Evolutionary conservation across 495 filamentous ascomycete genomes (phyloP).

Genomic region (Elaphomyces granulatus): DNA sequence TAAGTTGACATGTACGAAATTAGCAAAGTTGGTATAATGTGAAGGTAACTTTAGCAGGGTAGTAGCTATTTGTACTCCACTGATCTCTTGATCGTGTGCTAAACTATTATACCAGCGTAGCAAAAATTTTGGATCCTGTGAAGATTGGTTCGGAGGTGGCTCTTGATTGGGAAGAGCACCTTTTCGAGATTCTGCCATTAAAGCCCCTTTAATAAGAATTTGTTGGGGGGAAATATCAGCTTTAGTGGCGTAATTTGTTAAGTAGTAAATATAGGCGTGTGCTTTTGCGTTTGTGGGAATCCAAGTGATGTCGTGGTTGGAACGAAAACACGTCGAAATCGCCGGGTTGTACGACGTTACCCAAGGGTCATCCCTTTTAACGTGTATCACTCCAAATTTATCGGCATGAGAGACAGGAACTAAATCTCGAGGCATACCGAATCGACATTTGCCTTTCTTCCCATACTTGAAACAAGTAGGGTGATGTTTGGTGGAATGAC

Average conservation of each 20-base stretch:
- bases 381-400: conserved; percentile 5
- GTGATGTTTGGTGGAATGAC: conserved; percentile 5
- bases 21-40: too few species aligned
- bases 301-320: conserved; percentile 11
- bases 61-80: too few species aligned
- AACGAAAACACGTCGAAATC: conserved; percentile 7
- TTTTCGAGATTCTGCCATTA: conserved; percentile 4
- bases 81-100: too few species aligned
- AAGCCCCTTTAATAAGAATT: conserved; percentile 3
- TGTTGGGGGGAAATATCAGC: conserved; percentile 8
- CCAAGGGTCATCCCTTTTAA: conserved; percentile 5
- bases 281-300: conserved; percentile 7
- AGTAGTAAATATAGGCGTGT: conserved; percentile 9
- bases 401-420: conserved; percentile 2
- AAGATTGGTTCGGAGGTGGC: too few species aligned
- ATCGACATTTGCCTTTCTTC: conserved; percentile 7
- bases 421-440: conserved; percentile 7
- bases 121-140: too few species aligned
- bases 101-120: too few species aligned
- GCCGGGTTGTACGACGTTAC: conserved; percentile 6
- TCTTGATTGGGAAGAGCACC: too few species aligned
- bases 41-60: too few species aligned
- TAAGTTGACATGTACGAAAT: too few species aligned
- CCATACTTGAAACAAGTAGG: conserved; percentile 11
- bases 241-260: conserved; percentile 12